A percentile compares a stretch with the other conserved stretches of the same genome.
phyloP scores from a whole-genome alignment of 31 red algal species.

The Porphyra umbilicalis region DNA sequence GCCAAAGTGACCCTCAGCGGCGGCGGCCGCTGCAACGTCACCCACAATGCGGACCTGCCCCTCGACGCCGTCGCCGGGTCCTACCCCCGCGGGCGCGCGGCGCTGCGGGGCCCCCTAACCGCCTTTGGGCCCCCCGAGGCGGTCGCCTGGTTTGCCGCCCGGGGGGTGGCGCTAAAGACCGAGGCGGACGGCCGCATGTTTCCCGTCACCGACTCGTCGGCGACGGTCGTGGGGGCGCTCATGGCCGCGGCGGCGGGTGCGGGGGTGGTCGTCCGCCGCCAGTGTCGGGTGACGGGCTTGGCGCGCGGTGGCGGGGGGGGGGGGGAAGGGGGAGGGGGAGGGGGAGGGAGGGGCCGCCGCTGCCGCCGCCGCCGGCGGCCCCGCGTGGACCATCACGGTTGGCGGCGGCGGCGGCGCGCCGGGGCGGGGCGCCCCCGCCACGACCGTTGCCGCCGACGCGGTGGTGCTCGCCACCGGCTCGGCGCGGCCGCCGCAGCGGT shows the following conservation, averaged over 20 bases:
- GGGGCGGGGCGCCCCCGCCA: background rate
- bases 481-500: conserved; percentile 3
- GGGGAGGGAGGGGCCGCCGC: too few species aligned
- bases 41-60: conserved; percentile 16
- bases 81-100: conserved; percentile 71
- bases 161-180: conserved; percentile 67
- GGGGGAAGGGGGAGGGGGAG: too few species aligned
- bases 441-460: conserved; percentile 12
- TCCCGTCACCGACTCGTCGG: conserved; percentile 52
- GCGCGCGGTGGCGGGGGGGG: too few species aligned
- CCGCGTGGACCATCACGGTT: too few species aligned
- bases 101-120: conserved; percentile 43
- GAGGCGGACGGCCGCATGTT: conserved; percentile 76
- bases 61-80: conserved; percentile 10
- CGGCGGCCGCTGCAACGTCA: conserved; percentile 96
- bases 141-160: conserved; percentile 53
- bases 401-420: background rate
- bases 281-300: conserved; percentile 1
- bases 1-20: conserved; percentile 85
- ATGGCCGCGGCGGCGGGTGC: conserved; percentile 21
- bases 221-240: conserved; percentile 57
- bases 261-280: conserved; percentile 16
- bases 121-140: conserved; percentile 46
- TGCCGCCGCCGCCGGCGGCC: background rate
- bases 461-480: conserved; percentile 76